A percentile compares a stretch with the other conserved stretches of the same genome.
Conservation (phyloP, 2,329 filamentous ascomycete genomes). For the Aspergillus niger region DNA sequence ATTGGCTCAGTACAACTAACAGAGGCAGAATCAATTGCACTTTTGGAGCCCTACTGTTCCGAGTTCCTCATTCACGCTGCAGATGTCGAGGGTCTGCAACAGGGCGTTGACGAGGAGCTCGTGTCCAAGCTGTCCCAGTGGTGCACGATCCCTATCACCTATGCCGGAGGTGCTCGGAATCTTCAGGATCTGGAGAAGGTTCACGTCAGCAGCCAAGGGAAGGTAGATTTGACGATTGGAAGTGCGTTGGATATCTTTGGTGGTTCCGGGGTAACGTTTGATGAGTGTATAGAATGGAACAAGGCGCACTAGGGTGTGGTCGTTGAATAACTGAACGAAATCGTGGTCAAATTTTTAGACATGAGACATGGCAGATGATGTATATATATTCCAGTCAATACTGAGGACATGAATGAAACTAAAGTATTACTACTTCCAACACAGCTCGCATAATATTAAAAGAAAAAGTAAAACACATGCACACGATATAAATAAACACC, state of each 20-base stretch:
- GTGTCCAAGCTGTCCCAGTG: constrained; percentile 76
- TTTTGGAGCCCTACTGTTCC: constrained; percentile 86
- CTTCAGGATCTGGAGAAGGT: constrained; percentile 82
- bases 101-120: constrained; percentile 83
- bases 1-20: constrained; percentile 11
- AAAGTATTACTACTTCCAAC: background rate
- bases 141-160: constrained; percentile 92
- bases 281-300: constrained; percentile 91
- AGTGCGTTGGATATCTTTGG: constrained; percentile 97
- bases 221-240: constrained; percentile 91
- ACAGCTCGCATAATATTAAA: no score
- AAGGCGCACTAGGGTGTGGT: constrained; percentile 33
- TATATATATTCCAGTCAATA: background rate
- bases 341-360: no score
- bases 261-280: constrained; percentile 79
- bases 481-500: no score
- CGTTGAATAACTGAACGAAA: background rate
- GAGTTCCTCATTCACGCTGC: constrained; percentile 98
- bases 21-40: constrained; percentile 70
- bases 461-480: no score
- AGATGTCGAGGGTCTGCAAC: constrained; percentile 91
- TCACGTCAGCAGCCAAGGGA: constrained; percentile 73
- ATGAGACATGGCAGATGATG: background rate
- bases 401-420: background rate
- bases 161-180: constrained; percentile 87